These are phyloP conservation scores for Trametes punicea DNA, from an alignment of 768 basidiomycete species.

Conservation along the genomic window DNA sequence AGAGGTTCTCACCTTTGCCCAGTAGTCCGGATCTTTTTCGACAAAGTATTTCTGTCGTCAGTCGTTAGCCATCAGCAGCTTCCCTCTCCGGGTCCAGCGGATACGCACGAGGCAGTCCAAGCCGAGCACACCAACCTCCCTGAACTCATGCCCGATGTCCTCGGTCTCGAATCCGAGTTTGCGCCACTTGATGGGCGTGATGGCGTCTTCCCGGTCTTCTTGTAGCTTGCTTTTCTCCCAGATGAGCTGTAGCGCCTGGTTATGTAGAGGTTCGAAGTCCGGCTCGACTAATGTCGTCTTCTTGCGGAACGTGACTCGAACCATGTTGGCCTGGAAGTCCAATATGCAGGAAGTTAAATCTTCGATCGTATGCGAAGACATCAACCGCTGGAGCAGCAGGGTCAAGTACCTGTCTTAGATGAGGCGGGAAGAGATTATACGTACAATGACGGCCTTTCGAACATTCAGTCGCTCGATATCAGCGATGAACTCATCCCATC, in stretches of 20 bases:
- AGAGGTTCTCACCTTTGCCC: constrained; percentile 54
- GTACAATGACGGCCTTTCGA: constrained; percentile 76
- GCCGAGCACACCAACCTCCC: constrained; percentile 74
- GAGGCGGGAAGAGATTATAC: constrained; percentile 31
- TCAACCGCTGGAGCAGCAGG: constrained; percentile 54
- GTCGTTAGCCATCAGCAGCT: neutral
- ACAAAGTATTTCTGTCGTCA: constrained; percentile 60
- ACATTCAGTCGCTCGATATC: constrained; percentile 76
- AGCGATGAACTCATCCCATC: constrained; percentile 76
- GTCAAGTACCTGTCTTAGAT: constrained; percentile 4
- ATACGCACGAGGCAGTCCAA: constrained; percentile 71
- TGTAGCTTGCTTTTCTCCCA: constrained; percentile 62
- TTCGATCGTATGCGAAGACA: constrained; percentile 78
- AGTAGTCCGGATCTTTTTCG: constrained; percentile 62
- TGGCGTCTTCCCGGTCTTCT: constrained; percentile 49
- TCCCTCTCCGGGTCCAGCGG: neutral
- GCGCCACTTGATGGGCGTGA: constrained; percentile 62
- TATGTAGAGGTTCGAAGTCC: constrained; percentile 56
- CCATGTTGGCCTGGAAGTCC: constrained; percentile 84
- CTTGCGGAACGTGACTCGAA: constrained; percentile 75
- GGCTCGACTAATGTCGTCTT: constrained; percentile 78
- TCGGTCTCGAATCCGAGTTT: constrained; percentile 77
- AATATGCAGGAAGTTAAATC: constrained; percentile 81
- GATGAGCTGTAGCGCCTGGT: constrained; percentile 55
- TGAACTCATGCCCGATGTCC: constrained; percentile 72